These are phyloP conservation scores for Colletotrichum phormii DNA, from an alignment of 2,329 filamentous ascomycete species.

Conservation along the genomic window DNA sequence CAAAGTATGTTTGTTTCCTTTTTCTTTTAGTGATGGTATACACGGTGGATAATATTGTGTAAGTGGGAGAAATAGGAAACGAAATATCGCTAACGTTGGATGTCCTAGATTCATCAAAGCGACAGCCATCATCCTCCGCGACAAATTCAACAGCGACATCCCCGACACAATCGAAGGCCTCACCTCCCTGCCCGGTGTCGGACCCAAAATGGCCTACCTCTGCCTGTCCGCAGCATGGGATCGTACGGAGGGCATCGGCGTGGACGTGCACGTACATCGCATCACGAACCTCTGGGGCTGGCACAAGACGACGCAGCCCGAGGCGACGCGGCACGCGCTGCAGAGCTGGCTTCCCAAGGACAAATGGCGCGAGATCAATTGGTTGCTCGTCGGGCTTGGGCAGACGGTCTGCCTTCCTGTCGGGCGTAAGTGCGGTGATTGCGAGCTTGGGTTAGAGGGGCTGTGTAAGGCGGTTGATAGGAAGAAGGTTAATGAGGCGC, in stretches of 20 bases:
- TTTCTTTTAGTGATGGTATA: neutral
- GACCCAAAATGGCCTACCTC: constrained; percentile 94
- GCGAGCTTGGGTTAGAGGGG: constrained; percentile 79
- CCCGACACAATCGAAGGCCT: constrained; percentile 82
- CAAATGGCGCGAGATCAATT: constrained; percentile 93
- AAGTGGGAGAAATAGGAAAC: too few species aligned
- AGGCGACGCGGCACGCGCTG: constrained; percentile 81
- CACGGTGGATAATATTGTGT: neutral
- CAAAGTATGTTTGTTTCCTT: constrained; percentile 65
- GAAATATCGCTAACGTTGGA: neutral
- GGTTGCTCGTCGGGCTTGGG: constrained; percentile 86
- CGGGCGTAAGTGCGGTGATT: constrained; percentile 85
- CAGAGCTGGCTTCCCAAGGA: constrained; percentile 87
- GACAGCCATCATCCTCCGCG: constrained; percentile 77
- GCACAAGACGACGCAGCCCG: constrained; percentile 84
- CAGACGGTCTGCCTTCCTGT: constrained; percentile 88
- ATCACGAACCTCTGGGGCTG: constrained; percentile 96
- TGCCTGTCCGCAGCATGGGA: constrained; percentile 80
- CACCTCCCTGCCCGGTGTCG: constrained; percentile 84
- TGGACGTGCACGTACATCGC: constrained; percentile 94
- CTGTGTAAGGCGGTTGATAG: constrained; percentile 80
- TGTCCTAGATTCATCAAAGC: constrained; percentile 72
- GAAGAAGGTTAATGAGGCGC: constrained; percentile 70
- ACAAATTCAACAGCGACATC: constrained; percentile 80
- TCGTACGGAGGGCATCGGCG: constrained; percentile 81